A percentile compares a stretch with the other conserved stretches of the same genome.
phyloP scores from a whole-genome alignment of 2,329 filamentous ascomycete genomes.

The Trichoderma sp. region DNA sequence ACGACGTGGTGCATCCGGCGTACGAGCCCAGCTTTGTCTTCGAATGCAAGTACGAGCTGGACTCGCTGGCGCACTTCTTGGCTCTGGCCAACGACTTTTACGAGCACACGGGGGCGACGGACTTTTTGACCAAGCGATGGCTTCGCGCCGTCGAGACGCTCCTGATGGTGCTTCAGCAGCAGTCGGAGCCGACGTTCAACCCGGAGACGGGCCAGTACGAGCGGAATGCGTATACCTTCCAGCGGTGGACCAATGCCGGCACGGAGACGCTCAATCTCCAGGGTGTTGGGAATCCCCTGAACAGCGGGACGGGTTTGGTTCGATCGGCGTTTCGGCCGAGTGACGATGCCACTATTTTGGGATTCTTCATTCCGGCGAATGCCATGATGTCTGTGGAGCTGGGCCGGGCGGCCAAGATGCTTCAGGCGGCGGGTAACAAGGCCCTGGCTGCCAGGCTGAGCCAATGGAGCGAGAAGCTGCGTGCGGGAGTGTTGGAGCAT shows the following conservation, averaged over 20 bases:
- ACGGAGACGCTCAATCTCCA: slow-evolving; percentile 86
- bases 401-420: slow-evolving; percentile 68
- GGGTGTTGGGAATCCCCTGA: slow-evolving; percentile 90
- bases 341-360: slow-evolving; percentile 91
- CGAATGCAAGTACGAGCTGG: slow-evolving; percentile 98
- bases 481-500: slow-evolving; percentile 79
- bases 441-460: slow-evolving; percentile 59
- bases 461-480: slow-evolving; percentile 63
- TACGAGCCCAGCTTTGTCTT: slow-evolving; percentile 88
- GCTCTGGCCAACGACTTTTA: slow-evolving; percentile 84
- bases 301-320: slow-evolving; percentile 78
- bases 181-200: slow-evolving; percentile 81
- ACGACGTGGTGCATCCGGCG: slow-evolving; percentile 79
- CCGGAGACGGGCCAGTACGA: slow-evolving; percentile 63
- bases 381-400: slow-evolving; percentile 95
- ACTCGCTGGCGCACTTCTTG: slow-evolving; percentile 91
- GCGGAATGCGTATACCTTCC: slow-evolving; percentile 84
- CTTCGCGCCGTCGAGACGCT: slow-evolving; percentile 74
- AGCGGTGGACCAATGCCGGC: slow-evolving; percentile 74
- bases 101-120: slow-evolving; percentile 73
- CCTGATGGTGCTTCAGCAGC: slow-evolving; percentile 72
- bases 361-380: slow-evolving; percentile 93
- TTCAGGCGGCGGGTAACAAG: slow-evolving; percentile 62
- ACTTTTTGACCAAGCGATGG: slow-evolving; percentile 80
- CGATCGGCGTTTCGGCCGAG: slow-evolving; percentile 92